Conservation (phyloP, 2,329 filamentous ascomycete genomes). For the Ceratocystis smalleyi region DNA sequence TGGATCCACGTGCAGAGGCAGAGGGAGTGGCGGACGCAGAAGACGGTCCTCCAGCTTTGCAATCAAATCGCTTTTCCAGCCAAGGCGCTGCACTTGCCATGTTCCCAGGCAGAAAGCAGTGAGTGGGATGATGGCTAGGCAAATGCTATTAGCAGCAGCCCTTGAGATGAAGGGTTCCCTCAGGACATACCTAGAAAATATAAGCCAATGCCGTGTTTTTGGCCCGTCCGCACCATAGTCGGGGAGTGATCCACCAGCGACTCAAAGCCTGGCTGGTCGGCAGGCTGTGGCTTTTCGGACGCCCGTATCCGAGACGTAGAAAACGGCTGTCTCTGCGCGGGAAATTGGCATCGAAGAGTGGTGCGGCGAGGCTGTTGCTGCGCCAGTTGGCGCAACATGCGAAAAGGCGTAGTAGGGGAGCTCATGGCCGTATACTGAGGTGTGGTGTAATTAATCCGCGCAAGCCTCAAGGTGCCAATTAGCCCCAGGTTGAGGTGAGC, state of each 20-base stretch:
- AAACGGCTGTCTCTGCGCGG: constrained; percentile 6
- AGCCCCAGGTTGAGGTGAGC: neutral
- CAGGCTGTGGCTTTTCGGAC: constrained; percentile 32
- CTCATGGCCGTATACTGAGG: neutral
- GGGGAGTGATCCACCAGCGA: constrained; percentile 75
- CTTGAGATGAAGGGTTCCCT: neutral
- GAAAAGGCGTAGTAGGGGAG: neutral
- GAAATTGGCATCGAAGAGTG: neutral
- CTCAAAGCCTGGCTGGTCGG: constrained; percentile 63
- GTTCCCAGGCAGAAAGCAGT: constrained; percentile 82
- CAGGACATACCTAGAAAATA: constrained; percentile 50
- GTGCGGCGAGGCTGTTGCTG: constrained; percentile 10
- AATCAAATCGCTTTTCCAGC: constrained; percentile 87
- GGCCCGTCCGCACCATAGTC: constrained; percentile 57
- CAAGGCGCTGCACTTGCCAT: constrained; percentile 87
- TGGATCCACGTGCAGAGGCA: constrained; percentile 71
- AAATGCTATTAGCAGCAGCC: neutral
- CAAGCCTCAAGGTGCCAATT: neutral
- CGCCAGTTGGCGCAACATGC: constrained; percentile 11
- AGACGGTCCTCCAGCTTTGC: constrained; percentile 86
- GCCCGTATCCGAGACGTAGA: constrained; percentile 16
- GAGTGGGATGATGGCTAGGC: constrained; percentile 64
- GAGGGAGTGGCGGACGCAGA: constrained; percentile 65
- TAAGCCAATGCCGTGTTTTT: constrained; percentile 61
- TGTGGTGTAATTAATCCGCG: neutral